Base-by-base conservation (phyloP, 495 filamentous ascomycete species). In the Xylaria telfairii region DNA sequence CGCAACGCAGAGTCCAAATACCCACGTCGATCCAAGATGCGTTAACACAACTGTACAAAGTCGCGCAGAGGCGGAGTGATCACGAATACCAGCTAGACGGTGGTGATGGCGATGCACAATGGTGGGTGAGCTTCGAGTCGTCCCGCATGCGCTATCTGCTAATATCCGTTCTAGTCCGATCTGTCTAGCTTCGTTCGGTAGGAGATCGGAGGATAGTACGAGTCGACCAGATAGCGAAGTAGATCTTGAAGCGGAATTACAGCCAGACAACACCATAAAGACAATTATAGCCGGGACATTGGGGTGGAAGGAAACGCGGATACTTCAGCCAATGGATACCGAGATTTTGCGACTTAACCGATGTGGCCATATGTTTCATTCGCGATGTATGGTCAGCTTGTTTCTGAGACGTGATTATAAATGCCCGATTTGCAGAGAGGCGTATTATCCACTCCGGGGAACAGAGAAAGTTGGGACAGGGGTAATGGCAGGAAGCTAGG, bases 321-420 rank as follows among this genome's bases (percentile, higher is more conserved):
- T 63, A 26, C 54, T 63, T 17, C 67, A 73, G 39, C 66, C 72
- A 1, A 54, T 62, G 41, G 61, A 75, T 1, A 67, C 72, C 54
- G 77, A 77, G 2, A 69, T 73, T 1, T 26, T 79, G 21, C 68
- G 57, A 51, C 24, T 77, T 53, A 68, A 74, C n/a, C 61, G 64
- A 53, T 79, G 77, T 34, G 65, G 47, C 4, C 77, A 79, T 24
- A 4, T 67, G 5, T 79, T 77, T 57, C 75, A 79, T 65, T 60
- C 75, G 4, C 59, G 69, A 2, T 79, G 77, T 24, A 69, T 79
- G 39, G 69, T 67, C 10, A 72, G 68, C 0, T 79, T 73, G 77
- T 76, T 74, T 21, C 39, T 74, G 6, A 46, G 46, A 32, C 63
- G 67, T 26, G 61, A 73, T n/a, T 69, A 72, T 30, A 30, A 65